These are phyloP conservation scores for Fraxinus xanthoxyloides DNA, from an alignment of 305 asterid species.

Conservation along the genomic window DNA sequence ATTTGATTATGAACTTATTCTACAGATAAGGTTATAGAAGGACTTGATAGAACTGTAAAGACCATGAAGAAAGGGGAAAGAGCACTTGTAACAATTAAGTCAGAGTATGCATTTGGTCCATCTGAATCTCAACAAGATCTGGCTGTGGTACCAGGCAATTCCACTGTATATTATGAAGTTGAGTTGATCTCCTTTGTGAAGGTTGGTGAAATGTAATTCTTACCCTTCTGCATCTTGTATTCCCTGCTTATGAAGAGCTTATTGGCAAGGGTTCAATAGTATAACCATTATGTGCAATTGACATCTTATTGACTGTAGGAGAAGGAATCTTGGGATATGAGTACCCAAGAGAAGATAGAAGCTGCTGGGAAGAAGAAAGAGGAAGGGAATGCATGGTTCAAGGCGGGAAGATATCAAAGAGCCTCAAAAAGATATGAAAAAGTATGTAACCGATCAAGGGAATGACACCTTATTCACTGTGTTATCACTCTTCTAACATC, in stretches of 20 bases:
- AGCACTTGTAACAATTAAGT: conserved; percentile 58
- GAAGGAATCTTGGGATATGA: conserved; percentile 94
- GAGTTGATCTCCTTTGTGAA: conserved; percentile 86
- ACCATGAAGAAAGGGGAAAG: conserved; percentile 88
- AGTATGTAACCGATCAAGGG: conserved; percentile 33
- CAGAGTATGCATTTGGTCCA: conserved; percentile 82
- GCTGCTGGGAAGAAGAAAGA: conserved; percentile 83
- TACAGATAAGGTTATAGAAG: conserved; percentile 86
- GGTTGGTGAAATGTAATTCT: conserved; percentile 35
- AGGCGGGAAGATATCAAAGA: conserved; percentile 66
- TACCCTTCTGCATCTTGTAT: neutral
- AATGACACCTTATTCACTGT: neutral
- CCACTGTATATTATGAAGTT: conserved; percentile 63
- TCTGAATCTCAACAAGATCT: conserved; percentile 68
- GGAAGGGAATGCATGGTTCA: conserved; percentile 71
- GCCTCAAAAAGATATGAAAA: conserved; percentile 89
- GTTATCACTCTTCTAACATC: neutral
- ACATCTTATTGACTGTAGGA: conserved; percentile 45
- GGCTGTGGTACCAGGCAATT: conserved; percentile 72
- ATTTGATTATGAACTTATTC: neutral
- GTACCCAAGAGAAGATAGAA: conserved; percentile 66
- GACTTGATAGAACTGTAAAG: conserved; percentile 67
- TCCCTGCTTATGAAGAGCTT: neutral
- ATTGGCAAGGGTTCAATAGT: neutral
- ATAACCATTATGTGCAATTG: neutral